Evolutionary conservation across 177 flowering plant species (phyloP), one percentile per base, ranked within the genome.

Genomic region (Tripterygium wilfordii): DNA sequence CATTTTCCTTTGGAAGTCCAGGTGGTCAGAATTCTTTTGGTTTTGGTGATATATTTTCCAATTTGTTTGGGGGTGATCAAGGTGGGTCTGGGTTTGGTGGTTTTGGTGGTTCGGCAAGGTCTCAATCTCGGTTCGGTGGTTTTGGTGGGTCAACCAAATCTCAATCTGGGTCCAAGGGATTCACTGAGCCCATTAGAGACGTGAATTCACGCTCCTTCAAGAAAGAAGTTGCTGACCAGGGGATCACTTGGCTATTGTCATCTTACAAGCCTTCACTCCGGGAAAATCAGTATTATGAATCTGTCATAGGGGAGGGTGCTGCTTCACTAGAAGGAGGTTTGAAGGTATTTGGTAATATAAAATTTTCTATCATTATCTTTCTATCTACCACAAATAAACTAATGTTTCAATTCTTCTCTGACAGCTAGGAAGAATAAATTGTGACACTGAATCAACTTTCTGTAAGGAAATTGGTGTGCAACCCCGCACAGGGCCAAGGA

Each of bases 1-100:
- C 91, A 12, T 91, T 80, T 74, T 83, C 90, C n/a, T 85, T 79
- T 59, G 96, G 96, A 7, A 67, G 76, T 30, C 68, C 83, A 6
- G 39, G 83, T 32, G 70, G 77, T 37, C 54, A 67, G 24, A 67
- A 60, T 39, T 63, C 91, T 36, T 83, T 64, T 48, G 71, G 72
- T 56, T 77, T 74, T 57, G 85, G 74, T 51, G 92, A 91, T 56
- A 57, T 88, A 1, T 91, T 91, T 44, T 74, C 88, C 45, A 71
- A 64, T 43, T 35, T 91, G 14, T 83, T 88, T 67, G 79, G 90
- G 8, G 72, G 77, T 45, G 46, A 30, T 24, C 18, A 35, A 18
- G 58, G 62, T 33, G 65, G 64, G 39, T 51, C 64, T 48, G 63
- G 53, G 20, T 85, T 74, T 66, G 73, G 82, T 60, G 75, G 81